Evolutionary conservation across 768 basidiomycete genomes (phyloP).

Genomic region (Suillus discolor): DNA sequence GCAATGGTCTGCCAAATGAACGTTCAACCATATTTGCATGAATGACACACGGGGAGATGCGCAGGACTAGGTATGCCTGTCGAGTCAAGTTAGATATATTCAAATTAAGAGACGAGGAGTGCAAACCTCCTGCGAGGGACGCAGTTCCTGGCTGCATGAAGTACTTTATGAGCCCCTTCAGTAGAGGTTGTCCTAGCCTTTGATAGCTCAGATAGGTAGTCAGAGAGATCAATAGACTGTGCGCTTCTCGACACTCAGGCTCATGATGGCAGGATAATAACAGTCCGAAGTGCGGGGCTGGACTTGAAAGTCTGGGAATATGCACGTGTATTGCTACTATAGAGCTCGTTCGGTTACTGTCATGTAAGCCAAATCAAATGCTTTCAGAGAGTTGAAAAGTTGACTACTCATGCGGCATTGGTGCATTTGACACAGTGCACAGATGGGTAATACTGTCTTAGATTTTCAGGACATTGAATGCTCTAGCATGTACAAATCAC

Average conservation of each 20-base stretch:
- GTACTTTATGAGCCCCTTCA: slow-evolving; percentile 71
- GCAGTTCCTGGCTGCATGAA: slow-evolving; percentile 54
- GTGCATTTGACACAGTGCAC: too few species aligned
- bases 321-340: too few species aligned
- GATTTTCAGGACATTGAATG: too few species aligned
- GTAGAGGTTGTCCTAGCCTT: slow-evolving; percentile 47
- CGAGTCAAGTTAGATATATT: slow-evolving; percentile 1
- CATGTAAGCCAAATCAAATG: too few species aligned
- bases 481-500: too few species aligned
- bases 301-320: too few species aligned
- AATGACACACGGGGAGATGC: slow-evolving; percentile 71
- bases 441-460: too few species aligned
- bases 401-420: too few species aligned
- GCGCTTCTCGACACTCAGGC: slow-evolving; percentile 33
- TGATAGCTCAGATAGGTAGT: slow-evolving; percentile 64
- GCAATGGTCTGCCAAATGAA: slow-evolving; percentile 60
- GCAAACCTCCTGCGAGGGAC: slow-evolving; percentile 68
- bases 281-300: too few species aligned
- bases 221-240: slow-evolving; percentile 66
- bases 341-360: too few species aligned
- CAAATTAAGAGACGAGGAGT: neutral
- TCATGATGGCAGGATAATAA: slow-evolving; percentile 18
- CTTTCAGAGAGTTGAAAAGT: too few species aligned
- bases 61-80: slow-evolving; percentile 65
- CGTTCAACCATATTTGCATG: slow-evolving; percentile 47